Percentiles rank a stretch among this genome's conserved stretches.
Evolutionary conservation across 225 moss, liverwort and hornwort species (phyloP).

Genomic region (Pleurozium schreberi): DNA sequence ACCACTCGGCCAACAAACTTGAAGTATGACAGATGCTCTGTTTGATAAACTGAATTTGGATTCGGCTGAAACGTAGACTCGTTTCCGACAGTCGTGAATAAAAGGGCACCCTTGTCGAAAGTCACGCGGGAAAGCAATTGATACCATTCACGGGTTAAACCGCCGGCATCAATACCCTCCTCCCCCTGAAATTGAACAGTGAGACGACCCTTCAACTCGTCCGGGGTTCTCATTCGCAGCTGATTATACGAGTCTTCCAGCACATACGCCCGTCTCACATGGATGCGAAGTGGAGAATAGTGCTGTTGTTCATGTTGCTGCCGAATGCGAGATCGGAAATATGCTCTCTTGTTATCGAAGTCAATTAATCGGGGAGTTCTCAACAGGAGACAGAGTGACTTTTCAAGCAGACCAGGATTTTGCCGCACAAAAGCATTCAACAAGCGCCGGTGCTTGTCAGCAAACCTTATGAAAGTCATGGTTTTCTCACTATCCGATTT

Average conservation of each 20-base stretch:
- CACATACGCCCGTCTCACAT: conserved; percentile 81
- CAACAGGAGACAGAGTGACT: conserved; percentile 61
- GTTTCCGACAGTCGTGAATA: conserved; percentile 91
- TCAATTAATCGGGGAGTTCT: conserved; percentile 83
- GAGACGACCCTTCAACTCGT: conserved; percentile 88
- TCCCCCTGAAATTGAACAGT: conserved; percentile 96
- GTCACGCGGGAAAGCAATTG: conserved; percentile 82
- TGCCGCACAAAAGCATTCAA: conserved; percentile 89
- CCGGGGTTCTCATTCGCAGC: conserved; percentile 89
- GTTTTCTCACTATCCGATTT: conserved; percentile 57
- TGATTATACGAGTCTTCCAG: conserved; percentile 94
- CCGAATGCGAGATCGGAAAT: conserved; percentile 88
- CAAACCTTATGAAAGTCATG: conserved; percentile 93
- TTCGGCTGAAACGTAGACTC: conserved; percentile 92
- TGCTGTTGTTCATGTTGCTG: conserved; percentile 99
- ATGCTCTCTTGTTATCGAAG: conserved; percentile 94
- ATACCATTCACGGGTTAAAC: conserved; percentile 96
- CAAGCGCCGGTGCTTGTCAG: conserved; percentile 84
- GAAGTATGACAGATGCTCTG: conserved; percentile 92
- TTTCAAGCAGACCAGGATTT: conserved; percentile 73
- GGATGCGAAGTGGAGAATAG: conserved; percentile 83
- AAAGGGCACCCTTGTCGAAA: conserved; percentile 80
- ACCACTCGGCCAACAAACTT: conserved; percentile 99
- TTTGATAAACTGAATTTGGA: conserved; percentile 91
- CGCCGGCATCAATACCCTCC: conserved; percentile 97